phyloP scores from a whole-genome alignment of 176 grass and related monocot species.

The Hsuehochloa calcarea region DNA sequence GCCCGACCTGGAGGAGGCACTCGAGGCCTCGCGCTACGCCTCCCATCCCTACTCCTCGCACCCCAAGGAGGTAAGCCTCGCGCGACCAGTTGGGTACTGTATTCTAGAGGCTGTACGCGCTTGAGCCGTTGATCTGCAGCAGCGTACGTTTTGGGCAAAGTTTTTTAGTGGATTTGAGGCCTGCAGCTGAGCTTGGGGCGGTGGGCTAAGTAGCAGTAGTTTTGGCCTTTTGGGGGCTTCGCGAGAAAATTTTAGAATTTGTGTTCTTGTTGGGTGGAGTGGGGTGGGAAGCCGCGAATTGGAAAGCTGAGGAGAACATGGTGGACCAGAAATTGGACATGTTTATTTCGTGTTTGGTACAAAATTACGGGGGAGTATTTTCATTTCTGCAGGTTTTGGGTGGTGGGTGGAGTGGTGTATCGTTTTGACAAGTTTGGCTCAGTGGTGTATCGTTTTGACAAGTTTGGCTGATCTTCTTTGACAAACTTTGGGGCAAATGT shows the following conservation, averaged over 20 bases:
- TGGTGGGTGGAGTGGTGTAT: too few relatives aligned
- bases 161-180: background rate
- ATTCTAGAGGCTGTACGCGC: background rate
- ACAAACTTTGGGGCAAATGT: background rate
- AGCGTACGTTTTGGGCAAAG: background rate
- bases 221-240: background rate
- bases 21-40: conserved; percentile 95
- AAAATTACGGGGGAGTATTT: background rate
- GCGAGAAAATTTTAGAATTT: background rate
- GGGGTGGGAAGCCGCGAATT: background rate
- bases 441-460: background rate
- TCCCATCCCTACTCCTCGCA: conserved; percentile 87
- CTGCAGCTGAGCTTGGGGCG: background rate
- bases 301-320: background rate
- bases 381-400: background rate
- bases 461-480: background rate
- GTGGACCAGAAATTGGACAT: background rate
- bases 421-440: background rate
- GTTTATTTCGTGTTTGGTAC: background rate
- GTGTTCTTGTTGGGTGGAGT: background rate
- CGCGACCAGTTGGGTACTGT: background rate
- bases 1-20: conserved; percentile 88
- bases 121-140: conserved; percentile 1
- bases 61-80: conserved; percentile 73
- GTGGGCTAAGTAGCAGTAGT: background rate